Percentiles rank a stretch among this genome's conserved stretches.
phyloP scores from a whole-genome alignment of 176 grass and related monocot species.

The Rhynchospora breviuscula region DNA sequence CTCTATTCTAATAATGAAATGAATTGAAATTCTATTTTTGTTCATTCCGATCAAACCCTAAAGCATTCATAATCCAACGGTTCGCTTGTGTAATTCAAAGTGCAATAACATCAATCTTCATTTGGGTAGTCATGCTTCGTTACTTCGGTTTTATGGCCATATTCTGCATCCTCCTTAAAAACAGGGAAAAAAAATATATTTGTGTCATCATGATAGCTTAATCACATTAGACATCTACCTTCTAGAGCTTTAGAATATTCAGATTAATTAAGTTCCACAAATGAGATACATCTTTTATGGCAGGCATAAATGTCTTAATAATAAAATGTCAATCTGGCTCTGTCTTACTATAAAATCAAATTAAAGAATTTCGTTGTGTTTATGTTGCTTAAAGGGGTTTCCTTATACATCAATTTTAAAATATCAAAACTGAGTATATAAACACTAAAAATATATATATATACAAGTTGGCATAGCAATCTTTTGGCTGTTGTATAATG shows the following conservation, averaged over 20 bases:
- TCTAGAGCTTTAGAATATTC: not conserved
- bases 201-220: not conserved
- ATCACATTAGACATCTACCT: not conserved
- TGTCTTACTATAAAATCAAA: not conserved
- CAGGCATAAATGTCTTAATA: not conserved
- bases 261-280: not conserved
- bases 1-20: no score
- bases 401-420: not conserved
- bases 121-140: not conserved
- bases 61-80: not conserved
- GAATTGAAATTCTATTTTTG: no score
- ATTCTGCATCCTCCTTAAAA: no score
- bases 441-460: no score
- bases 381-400: not conserved
- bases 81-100: not conserved
- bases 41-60: no score
- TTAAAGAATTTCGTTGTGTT: not conserved
- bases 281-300: not conserved
- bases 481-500: not conserved
- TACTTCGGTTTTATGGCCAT: not conserved
- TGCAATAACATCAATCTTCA: not conserved
- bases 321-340: not conserved
- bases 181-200: no score
- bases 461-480: not conserved
- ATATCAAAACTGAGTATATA: not conserved